Evolutionary conservation across 163 green algal species (phyloP), one percentile per base, ranked within the genome.

Genomic region (Scenedesmus sp.): DNA sequence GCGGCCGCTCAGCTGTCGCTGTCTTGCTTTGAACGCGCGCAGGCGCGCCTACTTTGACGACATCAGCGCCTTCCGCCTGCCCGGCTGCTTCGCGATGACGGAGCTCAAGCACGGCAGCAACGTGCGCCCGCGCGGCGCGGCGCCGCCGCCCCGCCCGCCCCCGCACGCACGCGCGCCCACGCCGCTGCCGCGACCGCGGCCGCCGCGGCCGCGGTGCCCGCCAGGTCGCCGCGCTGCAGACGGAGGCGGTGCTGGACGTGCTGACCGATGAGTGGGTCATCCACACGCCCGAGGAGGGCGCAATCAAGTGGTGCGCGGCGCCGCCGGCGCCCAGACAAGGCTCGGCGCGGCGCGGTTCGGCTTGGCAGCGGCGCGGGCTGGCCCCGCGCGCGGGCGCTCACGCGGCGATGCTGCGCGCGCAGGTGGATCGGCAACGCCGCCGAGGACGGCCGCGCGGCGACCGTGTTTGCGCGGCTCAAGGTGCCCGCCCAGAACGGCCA

Each of bases 21-120:
- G n/a, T n/a, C n/a, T n/a, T n/a, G n/a, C n/a, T n/a, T n/a, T n/a
- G n/a, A n/a, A n/a, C n/a, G n/a, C n/a, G n/a, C n/a, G n/a, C n/a
- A 36, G 63, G 24, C 50, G 87, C 42, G 81, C 90, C 36, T 98
- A 94, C 72, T 94, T 95, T 79, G 90, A 95, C 28, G 92, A 91
- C 67, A 97, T 98, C 54, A 93, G 94, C 51, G 80, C 81, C 31
- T 91, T 97, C 58, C 39, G 81, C 29, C 77, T 94, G 53, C 90
- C 93, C 71, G 93, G 95, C 22, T 98, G 94, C 86, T 98, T 98
- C 77, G 94, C 94, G 0, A 98, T 98, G 95, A 98, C 95, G 2
- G 95, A 98, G 88, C 88, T 98, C 51, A 89, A 93, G 48, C 95
- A 98, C 81, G 95, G 95, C 70, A 90, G 77, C 82, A 96, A 96